Evolutionary conservation across 1,284 basidiomycete genomes (phyloP), one percentile per base, ranked within the genome.

Genomic region (Cryptococcus hybrid): DNA sequence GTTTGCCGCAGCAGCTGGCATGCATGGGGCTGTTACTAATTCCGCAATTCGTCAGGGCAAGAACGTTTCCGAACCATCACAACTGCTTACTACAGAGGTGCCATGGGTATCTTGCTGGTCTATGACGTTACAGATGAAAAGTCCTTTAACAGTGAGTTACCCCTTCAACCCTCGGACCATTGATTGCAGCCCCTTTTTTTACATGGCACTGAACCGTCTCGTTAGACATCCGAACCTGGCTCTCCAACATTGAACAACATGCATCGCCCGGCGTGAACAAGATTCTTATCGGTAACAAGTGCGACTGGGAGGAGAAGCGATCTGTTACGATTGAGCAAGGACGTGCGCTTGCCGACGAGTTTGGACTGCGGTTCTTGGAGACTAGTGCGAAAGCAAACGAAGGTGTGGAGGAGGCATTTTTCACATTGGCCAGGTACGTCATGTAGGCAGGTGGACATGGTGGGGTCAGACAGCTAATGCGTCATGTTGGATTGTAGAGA

Each of bases 11-110:
- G n/a, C 5, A 37, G 9, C 18, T 42, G 30, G 36, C 13, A 30
- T 30, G 8, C 15, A 18, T 24, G 7, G 11, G 12, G 18, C 43
- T 38, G 30, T 18, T 42, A 12, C 36, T 13, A n/a, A 13, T 52
- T 13, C 34, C 45, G 35, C 50, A 49, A n/a, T 37, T 11, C n/a
- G 38, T 3, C 58, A 74, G 77, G 96, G 44, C 96, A 99, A 82
- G 96, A 99, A 82, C 88, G 96, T 42, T 99, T 99, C 84, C 85
- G 95, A 72, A 99, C 96, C 47, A 99, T 99, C 79, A 99, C 96
- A 46, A 97, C 95, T 7, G 94, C 96, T n/a, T 99, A 99, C 80
- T 99, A 99, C 83, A 89, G 96, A 68, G 96, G 96, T 47, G 96
- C 96, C 13, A 99, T 99, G 95, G 96, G 96, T 55, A 99, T 99